Evolutionary conservation across 768 basidiomycete genomes (phyloP).

Genomic region (Pilatotrama ljubarskyi): DNA sequence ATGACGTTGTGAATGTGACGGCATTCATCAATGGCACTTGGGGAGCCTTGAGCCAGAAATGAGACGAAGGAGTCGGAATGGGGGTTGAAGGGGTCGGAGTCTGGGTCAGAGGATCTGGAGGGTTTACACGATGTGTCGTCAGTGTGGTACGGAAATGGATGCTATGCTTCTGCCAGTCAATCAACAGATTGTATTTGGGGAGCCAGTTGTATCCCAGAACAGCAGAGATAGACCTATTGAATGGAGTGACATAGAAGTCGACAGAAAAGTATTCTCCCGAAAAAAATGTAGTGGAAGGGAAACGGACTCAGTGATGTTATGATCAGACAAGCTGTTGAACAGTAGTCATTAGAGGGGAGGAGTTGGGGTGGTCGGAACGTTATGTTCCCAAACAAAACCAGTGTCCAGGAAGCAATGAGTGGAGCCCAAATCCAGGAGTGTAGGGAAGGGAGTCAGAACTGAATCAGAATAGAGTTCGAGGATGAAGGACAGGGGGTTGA

Average conservation of each 20-base stretch:
- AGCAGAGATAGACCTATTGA: neutral
- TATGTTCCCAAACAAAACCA: neutral
- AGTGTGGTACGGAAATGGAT: neutral
- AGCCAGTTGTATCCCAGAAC: conserved; percentile 5
- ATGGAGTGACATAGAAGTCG: neutral
- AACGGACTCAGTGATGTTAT: neutral
- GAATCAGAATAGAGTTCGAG: neutral
- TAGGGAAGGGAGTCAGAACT: neutral
- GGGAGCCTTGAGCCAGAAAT: too few species aligned
- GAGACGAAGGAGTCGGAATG: too few species aligned
- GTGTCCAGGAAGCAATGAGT: conserved; percentile 4
- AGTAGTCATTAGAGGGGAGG: neutral
- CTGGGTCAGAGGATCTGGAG: neutral
- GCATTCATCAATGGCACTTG: too few species aligned
- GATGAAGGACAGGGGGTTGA: neutral
- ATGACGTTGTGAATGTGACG: too few species aligned
- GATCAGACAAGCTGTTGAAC: neutral
- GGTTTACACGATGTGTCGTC: neutral
- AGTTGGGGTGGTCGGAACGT: neutral
- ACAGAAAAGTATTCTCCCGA: neutral
- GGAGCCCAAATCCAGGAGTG: conserved; percentile 5
- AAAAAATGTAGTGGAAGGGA: neutral
- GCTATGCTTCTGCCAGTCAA: conserved; percentile 5
- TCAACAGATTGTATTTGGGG: conserved; percentile 1
- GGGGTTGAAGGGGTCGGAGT: neutral